phyloP scores from a whole-genome alignment of 163 green algal species.

The Chloromonas sp. region DNA sequence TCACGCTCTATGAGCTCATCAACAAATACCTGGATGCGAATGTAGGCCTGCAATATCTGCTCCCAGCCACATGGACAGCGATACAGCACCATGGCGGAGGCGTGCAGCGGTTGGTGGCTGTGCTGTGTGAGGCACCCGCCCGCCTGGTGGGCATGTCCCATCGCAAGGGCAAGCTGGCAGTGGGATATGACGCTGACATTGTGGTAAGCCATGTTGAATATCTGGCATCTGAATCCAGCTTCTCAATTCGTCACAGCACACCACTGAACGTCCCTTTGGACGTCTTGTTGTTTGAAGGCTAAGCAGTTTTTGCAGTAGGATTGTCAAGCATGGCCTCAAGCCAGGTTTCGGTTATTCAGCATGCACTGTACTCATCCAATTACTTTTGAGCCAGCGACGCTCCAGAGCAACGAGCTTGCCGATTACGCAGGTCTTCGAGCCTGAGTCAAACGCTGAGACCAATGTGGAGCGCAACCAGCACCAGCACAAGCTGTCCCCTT shows the following conservation, averaged over 20 bases:
- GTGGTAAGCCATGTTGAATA: slow-evolving; percentile 39
- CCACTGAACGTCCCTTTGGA: too few species aligned
- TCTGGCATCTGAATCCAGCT: too few species aligned
- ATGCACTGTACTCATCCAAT: too few species aligned
- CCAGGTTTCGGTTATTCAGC: too few species aligned
- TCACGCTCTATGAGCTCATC: background rate
- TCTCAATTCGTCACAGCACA: too few species aligned
- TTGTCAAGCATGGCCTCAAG: too few species aligned
- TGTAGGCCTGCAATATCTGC: slow-evolving; percentile 76
- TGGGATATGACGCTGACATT: slow-evolving; percentile 80
- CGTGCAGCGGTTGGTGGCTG: slow-evolving; percentile 30
- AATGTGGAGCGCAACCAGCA: slow-evolving; percentile 35
- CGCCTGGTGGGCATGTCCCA: slow-evolving; percentile 44
- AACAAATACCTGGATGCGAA: background rate
- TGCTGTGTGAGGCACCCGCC: slow-evolving; percentile 58
- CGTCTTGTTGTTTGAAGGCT: too few species aligned
- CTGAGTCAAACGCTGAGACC: slow-evolving; percentile 61
- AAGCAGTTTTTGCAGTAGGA: too few species aligned
- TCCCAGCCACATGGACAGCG: slow-evolving; percentile 75
- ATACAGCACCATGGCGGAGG: slow-evolving; percentile 18
- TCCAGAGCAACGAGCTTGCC: too few species aligned
- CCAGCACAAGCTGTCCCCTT: slow-evolving; percentile 61
- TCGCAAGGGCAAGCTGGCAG: slow-evolving; percentile 62
- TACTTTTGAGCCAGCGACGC: too few species aligned
- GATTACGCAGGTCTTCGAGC: slow-evolving; percentile 67